Evolutionary conservation across 768 basidiomycete species (phyloP).

Genomic region (Lentinula aciculospora): DNA sequence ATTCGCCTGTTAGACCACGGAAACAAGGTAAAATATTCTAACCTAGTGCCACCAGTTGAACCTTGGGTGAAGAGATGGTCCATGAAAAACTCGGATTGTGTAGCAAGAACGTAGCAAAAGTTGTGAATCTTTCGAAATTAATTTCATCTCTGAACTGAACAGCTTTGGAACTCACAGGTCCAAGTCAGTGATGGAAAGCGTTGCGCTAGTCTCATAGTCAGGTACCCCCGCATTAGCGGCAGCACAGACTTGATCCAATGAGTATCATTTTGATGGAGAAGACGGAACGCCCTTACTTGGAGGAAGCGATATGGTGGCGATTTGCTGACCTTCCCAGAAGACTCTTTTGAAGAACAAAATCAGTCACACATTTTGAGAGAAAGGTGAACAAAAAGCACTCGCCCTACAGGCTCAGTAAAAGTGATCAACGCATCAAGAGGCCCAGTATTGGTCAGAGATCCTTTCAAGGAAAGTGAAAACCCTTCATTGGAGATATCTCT

Average conservation of each 20-base stretch:
- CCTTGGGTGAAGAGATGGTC: constrained; percentile 62
- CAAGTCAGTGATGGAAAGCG: constrained; percentile 50
- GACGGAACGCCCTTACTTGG: constrained; percentile 32
- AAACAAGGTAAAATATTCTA: neutral
- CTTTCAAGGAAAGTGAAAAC: constrained; percentile 55
- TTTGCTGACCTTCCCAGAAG: constrained; percentile 55
- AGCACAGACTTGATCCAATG: constrained; percentile 46
- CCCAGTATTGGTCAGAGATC: constrained; percentile 56
- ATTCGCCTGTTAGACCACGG: neutral
- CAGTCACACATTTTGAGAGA: neutral
- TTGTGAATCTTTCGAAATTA: constrained; percentile 43
- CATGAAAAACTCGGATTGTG: constrained; percentile 63
- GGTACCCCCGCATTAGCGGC: constrained; percentile 65
- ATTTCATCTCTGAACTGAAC: neutral
- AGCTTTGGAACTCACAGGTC: constrained; percentile 29
- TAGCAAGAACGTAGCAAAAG: constrained; percentile 59
- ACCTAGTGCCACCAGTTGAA: constrained; percentile 53
- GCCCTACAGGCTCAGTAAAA: constrained; percentile 57
- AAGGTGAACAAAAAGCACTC: constrained; percentile 17
- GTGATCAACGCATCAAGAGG: constrained; percentile 67
- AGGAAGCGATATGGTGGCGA: constrained; percentile 60
- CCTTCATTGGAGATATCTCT: constrained; percentile 55
- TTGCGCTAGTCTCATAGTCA: constrained; percentile 47
- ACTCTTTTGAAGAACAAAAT: constrained; percentile 33
- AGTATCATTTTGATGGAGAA: neutral